A percentile compares a stretch with the other conserved stretches of the same genome.
Evolutionary conservation across 768 basidiomycete genomes (phyloP).

Genomic region (Royoungia palumana): DNA sequence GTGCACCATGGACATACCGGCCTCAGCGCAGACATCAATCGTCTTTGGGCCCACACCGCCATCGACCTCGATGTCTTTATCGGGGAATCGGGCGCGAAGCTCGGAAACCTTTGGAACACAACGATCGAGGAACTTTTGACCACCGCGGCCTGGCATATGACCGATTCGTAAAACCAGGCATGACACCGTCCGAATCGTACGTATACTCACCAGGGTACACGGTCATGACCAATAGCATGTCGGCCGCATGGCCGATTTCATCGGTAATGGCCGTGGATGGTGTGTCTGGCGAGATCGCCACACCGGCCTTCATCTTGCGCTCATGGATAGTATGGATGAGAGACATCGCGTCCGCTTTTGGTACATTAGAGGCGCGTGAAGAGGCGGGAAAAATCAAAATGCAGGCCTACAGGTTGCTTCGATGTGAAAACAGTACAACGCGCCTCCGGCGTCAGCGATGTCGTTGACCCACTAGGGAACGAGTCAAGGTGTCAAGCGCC

Average conservation of each 20-base stretch:
- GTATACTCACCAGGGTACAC: conserved; percentile 79
- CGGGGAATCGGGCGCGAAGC: conserved; percentile 84
- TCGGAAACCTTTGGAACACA: conserved; percentile 93
- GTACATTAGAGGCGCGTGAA: conserved; percentile 15
- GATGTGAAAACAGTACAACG: conserved; percentile 94
- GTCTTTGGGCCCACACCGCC: conserved; percentile 96
- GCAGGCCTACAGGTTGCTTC: conserved; percentile 77
- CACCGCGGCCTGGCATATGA: conserved; percentile 66
- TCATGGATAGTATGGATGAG: conserved; percentile 79
- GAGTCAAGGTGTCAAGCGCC: not conserved
- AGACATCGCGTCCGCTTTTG: conserved; percentile 63
- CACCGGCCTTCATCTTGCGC: conserved; percentile 89
- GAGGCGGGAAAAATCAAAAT: not conserved
- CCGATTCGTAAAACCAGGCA: not conserved
- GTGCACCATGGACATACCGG: conserved; percentile 49
- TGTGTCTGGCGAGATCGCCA: conserved; percentile 96
- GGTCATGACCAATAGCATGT: conserved; percentile 98
- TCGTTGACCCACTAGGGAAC: conserved; percentile 85
- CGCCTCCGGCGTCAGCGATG: conserved; percentile 92
- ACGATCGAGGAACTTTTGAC: conserved; percentile 92
- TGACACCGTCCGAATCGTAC: not conserved
- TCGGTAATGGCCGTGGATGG: conserved; percentile 86
- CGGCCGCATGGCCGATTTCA: conserved; percentile 74
- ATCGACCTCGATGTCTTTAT: conserved; percentile 97
- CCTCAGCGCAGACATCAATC: conserved; percentile 81